Conservation (phyloP, 345 rosid species). For the Adansonia digitata region DNA sequence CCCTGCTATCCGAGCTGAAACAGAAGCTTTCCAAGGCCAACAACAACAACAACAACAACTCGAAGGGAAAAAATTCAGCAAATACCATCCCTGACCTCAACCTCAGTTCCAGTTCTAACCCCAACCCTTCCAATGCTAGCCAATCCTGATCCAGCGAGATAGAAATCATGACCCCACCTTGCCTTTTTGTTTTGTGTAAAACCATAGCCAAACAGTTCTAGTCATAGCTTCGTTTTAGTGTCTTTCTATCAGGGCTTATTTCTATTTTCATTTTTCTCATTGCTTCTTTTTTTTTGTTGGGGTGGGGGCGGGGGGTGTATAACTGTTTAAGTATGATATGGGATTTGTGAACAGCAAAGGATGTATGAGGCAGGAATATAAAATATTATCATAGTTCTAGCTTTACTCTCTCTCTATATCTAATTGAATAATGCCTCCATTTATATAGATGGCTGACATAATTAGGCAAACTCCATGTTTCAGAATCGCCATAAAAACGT, state of each 20-base stretch:
- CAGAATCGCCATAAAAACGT: neutral
- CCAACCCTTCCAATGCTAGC: slow-evolving; percentile 38
- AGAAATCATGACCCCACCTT: slow-evolving; percentile 35
- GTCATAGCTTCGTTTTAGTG: slow-evolving; percentile 30
- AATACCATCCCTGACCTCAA: slow-evolving; percentile 42
- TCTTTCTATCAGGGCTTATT: slow-evolving; percentile 38
- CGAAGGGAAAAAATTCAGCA: slow-evolving; percentile 26
- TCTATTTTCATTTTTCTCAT: slow-evolving; percentile 41
- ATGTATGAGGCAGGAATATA: slow-evolving; percentile 38
- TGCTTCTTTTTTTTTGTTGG: slow-evolving; percentile 32
- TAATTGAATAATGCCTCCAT: neutral
- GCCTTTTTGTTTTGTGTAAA: slow-evolving; percentile 28
- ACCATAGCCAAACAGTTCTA: slow-evolving; percentile 23
- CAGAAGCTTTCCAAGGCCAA: slow-evolving; percentile 52
- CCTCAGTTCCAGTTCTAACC: slow-evolving; percentile 35
- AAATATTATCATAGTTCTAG: slow-evolving; percentile 15
- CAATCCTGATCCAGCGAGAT: slow-evolving; percentile 32
- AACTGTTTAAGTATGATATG: slow-evolving; percentile 32
- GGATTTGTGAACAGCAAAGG: slow-evolving; percentile 39
- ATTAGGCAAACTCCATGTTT: neutral
- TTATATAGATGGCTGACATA: neutral
- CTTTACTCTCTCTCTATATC: neutral
- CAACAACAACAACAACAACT: slow-evolving; percentile 21
- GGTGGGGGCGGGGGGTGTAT: slow-evolving; percentile 17
- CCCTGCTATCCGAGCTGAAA: slow-evolving; percentile 77